These are phyloP conservation scores for Talaromyces borbonicus DNA, from an alignment of 495 filamentous ascomycete species.

Conservation along the genomic window DNA sequence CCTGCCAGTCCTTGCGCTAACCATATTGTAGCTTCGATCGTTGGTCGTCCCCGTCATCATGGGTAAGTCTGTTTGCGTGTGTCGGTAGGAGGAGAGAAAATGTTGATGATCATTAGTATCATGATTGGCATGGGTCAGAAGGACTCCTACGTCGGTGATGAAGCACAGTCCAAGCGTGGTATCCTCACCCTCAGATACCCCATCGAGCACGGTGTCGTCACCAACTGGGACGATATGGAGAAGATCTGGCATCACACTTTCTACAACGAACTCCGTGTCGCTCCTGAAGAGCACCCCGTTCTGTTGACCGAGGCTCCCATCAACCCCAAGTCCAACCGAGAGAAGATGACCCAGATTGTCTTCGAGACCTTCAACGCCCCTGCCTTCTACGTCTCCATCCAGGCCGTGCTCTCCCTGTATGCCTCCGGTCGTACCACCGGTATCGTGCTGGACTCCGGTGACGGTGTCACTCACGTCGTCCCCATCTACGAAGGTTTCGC, in stretches of 20 bases:
- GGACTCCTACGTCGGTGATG: constrained; percentile 99
- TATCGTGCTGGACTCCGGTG: constrained; percentile 99
- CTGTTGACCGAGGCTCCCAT: constrained; percentile 98
- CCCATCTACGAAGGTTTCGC: constrained; percentile 99
- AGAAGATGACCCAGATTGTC: constrained; percentile 99
- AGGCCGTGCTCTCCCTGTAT: constrained; percentile 98
- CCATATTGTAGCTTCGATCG: constrained; percentile 72
- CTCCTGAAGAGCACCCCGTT: constrained; percentile 99
- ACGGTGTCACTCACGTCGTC: constrained; percentile 99
- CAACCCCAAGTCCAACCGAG: constrained; percentile 99
- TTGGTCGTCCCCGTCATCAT: constrained; percentile 99
- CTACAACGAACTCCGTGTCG: constrained; percentile 99
- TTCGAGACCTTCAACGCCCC: constrained; percentile 99
- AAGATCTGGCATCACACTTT: constrained; percentile 99
- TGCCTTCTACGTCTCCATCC: constrained; percentile 99
- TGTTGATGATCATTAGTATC: constrained; percentile 56
- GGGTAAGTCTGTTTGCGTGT: constrained; percentile 55
- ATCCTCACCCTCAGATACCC: constrained; percentile 98
- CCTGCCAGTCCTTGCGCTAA: no score
- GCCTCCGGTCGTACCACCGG: constrained; percentile 99
- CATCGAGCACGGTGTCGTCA: constrained; percentile 99
- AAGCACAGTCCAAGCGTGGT: constrained; percentile 99
- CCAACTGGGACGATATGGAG: constrained; percentile 99
- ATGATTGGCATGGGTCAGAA: constrained; percentile 99
- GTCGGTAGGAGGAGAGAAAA: background rate